Evolutionary conservation across 371 early-diverging fungal species (phyloP), one percentile per base, ranked within the genome.

Genomic region (Apophysomyces elegans): DNA sequence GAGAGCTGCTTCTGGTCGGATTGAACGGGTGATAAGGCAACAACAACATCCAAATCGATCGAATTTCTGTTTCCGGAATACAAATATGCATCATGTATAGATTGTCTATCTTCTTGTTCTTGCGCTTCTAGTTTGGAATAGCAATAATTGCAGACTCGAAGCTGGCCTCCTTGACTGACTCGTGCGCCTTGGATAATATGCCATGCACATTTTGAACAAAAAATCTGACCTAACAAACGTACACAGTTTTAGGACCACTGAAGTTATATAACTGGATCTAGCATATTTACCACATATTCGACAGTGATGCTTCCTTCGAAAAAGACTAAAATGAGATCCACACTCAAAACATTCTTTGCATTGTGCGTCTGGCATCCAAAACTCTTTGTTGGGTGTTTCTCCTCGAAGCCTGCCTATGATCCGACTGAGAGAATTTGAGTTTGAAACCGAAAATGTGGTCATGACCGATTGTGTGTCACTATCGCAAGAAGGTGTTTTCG

Each of bases 351-450:
- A 94, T 64, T 90, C 90, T 68, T 88, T 87, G 63, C 87, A 87
- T 59, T 84, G 78, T 59, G 91, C 94, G 70, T 93, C 94, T 13
- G 87, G 84, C 90, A 93, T 93, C 94, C 94, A 93, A 64, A 86
- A 91, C 36, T 90, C 90, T 63, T 78, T 86, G 66, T 80, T 87
- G 9, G 78, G 66, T 2, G 80, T 80, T n/a, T 81, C 85, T 0
- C 86, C 88, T 45, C 87, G 74, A 14, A 86, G 64, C 46, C 86
- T 66, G 50, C 37, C 54, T 14, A 66, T 39, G 57, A 61, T 56
- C 13, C 57, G 61, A 54, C 56, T 43, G 56, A 61, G 58, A 14
- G 66, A 56, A 43, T 66, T 66, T 13, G 61, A 66, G 43, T 66
- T 66, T 46, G 66, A 66, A 21, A 81, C 72, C 32, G 79, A 70